Evolutionary conservation across 768 basidiomycete species (phyloP), one percentile per base, ranked within the genome.

Genomic region (Naganishia vaughanmartiniae): DNA sequence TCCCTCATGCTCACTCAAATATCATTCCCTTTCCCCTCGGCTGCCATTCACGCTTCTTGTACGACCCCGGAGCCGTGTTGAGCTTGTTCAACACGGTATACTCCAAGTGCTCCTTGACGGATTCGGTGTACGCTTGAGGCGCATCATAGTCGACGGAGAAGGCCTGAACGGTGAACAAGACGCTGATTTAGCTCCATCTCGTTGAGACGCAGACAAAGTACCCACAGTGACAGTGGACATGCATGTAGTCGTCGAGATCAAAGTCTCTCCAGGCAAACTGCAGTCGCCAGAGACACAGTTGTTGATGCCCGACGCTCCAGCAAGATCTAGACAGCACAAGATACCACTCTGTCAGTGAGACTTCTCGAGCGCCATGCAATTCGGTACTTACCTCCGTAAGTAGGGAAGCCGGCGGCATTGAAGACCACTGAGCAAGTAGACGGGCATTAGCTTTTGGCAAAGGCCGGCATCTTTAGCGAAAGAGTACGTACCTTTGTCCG

Each of bases 1-100:
- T 51, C 48, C 58, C 19, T 33, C 58, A 58, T n/a, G 17, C 19
- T 34, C n/a, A 66, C 54, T 66, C 51, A 53, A 66, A 66, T 7
- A 54, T n/a, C 51, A 31, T 34, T 5, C 65, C 51, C 65, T 28
- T 21, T n/a, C 68, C 68, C 48, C 68, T 57, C 30, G 68, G 68
- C 33, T 30, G 14, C 68, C 68, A 69, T 34, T 69, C 57, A 31
- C 67, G 54, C 57, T 53, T 45, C 66, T 67, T 68, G 46, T 69
- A 69, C 0, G 45, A n/a, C 24, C 68, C 68, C 21, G 57, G 57
- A n/a, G 57, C 39, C 1, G 68, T 69, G 45, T 69, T 69, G 28
- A 69, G 45, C 68, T 69, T 69, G 31, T 45, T 57, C 57, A 69
- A 39, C n/a, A 69, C 68, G 26, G 68, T 69, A 31, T 69, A 69